phyloP scores from a whole-genome alignment of 768 basidiomycete genomes.

The Calocera cornea region DNA sequence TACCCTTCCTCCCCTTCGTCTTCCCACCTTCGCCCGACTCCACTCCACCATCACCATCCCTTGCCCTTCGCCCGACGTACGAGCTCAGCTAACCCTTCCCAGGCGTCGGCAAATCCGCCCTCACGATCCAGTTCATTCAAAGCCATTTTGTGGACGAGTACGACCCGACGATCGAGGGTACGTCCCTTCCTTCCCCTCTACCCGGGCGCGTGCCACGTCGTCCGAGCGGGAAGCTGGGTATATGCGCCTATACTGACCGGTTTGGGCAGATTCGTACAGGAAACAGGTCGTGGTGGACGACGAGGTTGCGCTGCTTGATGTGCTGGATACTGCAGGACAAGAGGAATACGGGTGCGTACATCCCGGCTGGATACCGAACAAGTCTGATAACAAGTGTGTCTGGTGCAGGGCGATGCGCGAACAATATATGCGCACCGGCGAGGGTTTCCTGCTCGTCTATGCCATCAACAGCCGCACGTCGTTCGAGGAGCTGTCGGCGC shows the following conservation, averaged over 20 bases:
- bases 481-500: constrained; percentile 31
- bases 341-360: constrained; percentile 36
- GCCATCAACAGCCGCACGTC: constrained; percentile 33
- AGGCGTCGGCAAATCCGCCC: constrained; percentile 26
- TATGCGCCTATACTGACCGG: neutral
- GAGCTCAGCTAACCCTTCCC: neutral
- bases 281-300: constrained; percentile 36
- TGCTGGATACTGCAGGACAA: constrained; percentile 38
- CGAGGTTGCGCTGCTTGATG: constrained; percentile 33
- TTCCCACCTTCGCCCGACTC: too few relatives aligned
- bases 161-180: constrained; percentile 34
- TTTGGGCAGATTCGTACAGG: constrained; percentile 32
- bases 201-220: neutral
- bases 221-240: too few relatives aligned
- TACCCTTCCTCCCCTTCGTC: neutral
- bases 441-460: constrained; percentile 37
- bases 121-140: constrained; percentile 33
- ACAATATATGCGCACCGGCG: constrained; percentile 37
- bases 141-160: constrained; percentile 28
- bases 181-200: constrained; percentile 4
- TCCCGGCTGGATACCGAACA: too few relatives aligned
- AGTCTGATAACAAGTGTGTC: neutral
- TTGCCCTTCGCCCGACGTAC: too few relatives aligned
- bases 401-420: constrained; percentile 34
- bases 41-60: too few relatives aligned